phyloP scores from a whole-genome alignment of 176 grass and related monocot species.

The Musa beccarii region DNA sequence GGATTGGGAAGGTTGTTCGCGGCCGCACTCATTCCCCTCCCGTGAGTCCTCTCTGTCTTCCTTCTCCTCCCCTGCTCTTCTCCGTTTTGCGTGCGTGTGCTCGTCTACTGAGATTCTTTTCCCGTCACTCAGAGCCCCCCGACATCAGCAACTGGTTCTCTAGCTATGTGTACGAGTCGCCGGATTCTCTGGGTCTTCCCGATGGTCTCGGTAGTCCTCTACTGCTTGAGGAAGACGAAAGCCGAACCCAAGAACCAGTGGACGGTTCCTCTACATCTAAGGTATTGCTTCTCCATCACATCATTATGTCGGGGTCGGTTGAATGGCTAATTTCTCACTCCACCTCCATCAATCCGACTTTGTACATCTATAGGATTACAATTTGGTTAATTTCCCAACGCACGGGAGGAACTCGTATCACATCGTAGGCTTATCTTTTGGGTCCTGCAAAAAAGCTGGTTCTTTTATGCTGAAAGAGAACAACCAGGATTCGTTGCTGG shows the following conservation, averaged over 20 bases:
- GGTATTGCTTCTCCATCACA: conserved; percentile 16
- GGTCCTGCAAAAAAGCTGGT: background rate
- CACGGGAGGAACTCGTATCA: background rate
- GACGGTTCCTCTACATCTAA: conserved; percentile 6
- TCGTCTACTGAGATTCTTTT: background rate
- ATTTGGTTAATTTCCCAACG: background rate
- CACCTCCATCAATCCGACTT: background rate
- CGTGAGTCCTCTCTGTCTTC: conserved; percentile 26
- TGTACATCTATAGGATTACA: background rate
- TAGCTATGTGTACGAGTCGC: conserved; percentile 62
- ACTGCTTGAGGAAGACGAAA: background rate
- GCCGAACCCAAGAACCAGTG: conserved; percentile 46
- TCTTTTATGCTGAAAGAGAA: background rate
- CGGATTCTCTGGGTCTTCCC: conserved; percentile 13
- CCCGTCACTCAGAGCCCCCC: conserved; percentile 49
- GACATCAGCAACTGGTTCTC: conserved; percentile 85
- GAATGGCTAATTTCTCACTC: no score
- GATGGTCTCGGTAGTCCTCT: conserved; percentile 8
- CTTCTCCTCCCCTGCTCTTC: background rate
- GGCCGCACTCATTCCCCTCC: conserved; percentile 41
- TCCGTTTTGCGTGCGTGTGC: background rate
- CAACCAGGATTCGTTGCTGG: background rate
- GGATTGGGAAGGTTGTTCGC: conserved; percentile 23
- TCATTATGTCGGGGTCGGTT: no score
- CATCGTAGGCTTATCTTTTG: background rate